Evolutionary conservation across 2,329 filamentous ascomycete genomes (phyloP).

Genomic region (Cladosporium cucumerinum): DNA sequence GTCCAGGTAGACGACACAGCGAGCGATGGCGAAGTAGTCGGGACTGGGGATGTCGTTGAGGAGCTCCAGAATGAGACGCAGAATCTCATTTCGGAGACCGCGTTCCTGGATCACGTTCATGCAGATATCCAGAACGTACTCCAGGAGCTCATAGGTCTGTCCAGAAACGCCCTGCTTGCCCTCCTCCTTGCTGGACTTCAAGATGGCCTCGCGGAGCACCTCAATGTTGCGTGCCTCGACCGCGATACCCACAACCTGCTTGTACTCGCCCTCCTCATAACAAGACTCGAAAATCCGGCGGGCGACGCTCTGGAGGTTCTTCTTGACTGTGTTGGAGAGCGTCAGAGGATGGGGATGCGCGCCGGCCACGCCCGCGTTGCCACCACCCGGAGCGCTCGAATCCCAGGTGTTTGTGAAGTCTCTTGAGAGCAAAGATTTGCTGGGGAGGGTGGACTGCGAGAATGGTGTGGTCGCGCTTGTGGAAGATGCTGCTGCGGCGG

Average conservation of each 20-base stretch:
- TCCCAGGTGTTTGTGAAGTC: slow-evolving; percentile 64
- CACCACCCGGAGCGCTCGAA: slow-evolving; percentile 53
- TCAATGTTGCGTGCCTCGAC: slow-evolving; percentile 91
- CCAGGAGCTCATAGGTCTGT: slow-evolving; percentile 87
- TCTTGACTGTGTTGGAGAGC: slow-evolving; percentile 70
- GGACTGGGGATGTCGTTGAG: slow-evolving; percentile 87
- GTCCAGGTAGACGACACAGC: slow-evolving; percentile 93
- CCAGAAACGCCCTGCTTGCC: slow-evolving; percentile 62
- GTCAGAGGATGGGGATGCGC: slow-evolving; percentile 60
- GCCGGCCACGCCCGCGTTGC: slow-evolving; percentile 52
- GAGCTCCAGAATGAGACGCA: slow-evolving; percentile 90
- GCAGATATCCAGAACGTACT: slow-evolving; percentile 92
- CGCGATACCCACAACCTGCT: slow-evolving; percentile 94
- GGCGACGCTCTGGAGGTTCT: slow-evolving; percentile 77
- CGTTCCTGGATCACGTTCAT: slow-evolving; percentile 98
- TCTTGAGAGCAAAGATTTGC: slow-evolving; percentile 90
- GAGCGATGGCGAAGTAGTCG: slow-evolving; percentile 97
- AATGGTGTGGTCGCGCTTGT: slow-evolving; percentile 92
- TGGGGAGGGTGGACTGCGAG: slow-evolving; percentile 86
- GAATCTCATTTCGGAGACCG: slow-evolving; percentile 75
- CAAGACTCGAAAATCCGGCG: slow-evolving; percentile 89
- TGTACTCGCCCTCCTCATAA: slow-evolving; percentile 79
- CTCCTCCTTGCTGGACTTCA: slow-evolving; percentile 83
- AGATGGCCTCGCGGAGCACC: slow-evolving; percentile 79
- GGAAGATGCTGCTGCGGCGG: slow-evolving; percentile 59